Conservation (phyloP, 1,139 yeast genomes). For the Nakaseomyces bracarensis region DNA sequence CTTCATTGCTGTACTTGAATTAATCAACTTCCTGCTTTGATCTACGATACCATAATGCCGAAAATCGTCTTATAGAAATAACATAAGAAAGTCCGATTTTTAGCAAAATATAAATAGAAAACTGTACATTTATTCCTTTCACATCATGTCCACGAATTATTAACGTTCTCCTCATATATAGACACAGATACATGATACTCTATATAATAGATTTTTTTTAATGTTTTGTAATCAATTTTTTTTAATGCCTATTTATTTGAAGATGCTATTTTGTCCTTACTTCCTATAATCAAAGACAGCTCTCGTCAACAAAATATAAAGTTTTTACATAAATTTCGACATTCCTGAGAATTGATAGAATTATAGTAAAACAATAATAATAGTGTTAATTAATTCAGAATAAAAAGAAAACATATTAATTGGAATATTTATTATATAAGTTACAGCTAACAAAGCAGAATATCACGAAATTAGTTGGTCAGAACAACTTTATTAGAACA, state of each 20-base stretch:
- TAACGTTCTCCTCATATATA: not conserved
- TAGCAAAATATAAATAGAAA: no score
- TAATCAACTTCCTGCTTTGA: constrained; percentile 1
- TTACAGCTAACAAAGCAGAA: not conserved
- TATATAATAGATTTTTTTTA: not conserved
- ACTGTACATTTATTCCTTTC: not conserved
- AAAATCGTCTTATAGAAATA: not conserved
- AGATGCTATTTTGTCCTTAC: no score
- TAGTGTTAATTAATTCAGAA: no score
- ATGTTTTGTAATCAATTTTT: no score
- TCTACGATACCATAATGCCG: not conserved
- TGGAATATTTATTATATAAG: not conserved
- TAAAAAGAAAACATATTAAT: not conserved
- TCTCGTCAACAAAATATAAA: no score
- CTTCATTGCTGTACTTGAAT: constrained; percentile 9
- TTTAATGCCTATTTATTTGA: no score
- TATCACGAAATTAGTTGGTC: not conserved
- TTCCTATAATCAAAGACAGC: no score
- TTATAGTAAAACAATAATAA: no score
- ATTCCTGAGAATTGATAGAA: no score
- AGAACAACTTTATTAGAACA: no score
- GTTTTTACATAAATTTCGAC: no score
- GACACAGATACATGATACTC: not conserved
- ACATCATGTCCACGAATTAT: not conserved
- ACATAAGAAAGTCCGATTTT: no score